phyloP scores from a whole-genome alignment of 257 asterid species.

The Scutellaria galericulata region DNA sequence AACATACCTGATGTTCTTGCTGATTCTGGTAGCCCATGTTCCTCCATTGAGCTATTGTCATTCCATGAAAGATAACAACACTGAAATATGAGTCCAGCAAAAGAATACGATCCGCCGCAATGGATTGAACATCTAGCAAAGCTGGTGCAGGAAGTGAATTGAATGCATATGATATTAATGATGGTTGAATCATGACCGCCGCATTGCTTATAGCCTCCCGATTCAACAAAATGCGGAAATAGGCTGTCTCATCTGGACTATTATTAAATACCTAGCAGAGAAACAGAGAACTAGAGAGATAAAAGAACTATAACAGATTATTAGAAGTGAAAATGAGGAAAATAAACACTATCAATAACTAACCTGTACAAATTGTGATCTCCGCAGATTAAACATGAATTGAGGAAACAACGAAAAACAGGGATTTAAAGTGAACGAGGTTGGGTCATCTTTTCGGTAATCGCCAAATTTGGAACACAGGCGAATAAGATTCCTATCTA shows the following conservation, averaged over 20 bases:
- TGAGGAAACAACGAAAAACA: constrained; percentile 91
- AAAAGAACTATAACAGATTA: constrained; percentile 10
- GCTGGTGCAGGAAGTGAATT: constrained; percentile 89
- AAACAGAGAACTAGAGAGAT: constrained; percentile 20
- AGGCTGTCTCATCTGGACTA: constrained; percentile 99
- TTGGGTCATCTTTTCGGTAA: constrained; percentile 91
- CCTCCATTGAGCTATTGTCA: constrained; percentile 99
- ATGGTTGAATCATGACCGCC: constrained; percentile 97
- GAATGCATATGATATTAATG: constrained; percentile 83
- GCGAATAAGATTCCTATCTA: constrained; percentile 94
- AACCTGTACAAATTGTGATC: constrained; percentile 98
- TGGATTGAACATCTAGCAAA: constrained; percentile 88
- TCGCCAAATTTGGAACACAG: constrained; percentile 96
- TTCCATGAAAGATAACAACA: constrained; percentile 94
- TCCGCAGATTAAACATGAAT: constrained; percentile 92
- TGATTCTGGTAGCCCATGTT: constrained; percentile 94
- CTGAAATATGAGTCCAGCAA: constrained; percentile 92
- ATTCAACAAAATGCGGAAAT: constrained; percentile 90
- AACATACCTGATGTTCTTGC: constrained; percentile 79
- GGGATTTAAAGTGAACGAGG: constrained; percentile 84
- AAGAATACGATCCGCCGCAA: constrained; percentile 90
- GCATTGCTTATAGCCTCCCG: constrained; percentile 92
- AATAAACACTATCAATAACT: constrained; percentile 19
- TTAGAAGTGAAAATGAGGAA: constrained; percentile 12
- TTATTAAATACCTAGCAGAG: constrained; percentile 81